A percentile compares a stretch with the other conserved stretches of the same genome.
Evolutionary conservation across 2,329 filamentous ascomycete species (phyloP).

Genomic region (Cladobotryum mycophilum): DNA sequence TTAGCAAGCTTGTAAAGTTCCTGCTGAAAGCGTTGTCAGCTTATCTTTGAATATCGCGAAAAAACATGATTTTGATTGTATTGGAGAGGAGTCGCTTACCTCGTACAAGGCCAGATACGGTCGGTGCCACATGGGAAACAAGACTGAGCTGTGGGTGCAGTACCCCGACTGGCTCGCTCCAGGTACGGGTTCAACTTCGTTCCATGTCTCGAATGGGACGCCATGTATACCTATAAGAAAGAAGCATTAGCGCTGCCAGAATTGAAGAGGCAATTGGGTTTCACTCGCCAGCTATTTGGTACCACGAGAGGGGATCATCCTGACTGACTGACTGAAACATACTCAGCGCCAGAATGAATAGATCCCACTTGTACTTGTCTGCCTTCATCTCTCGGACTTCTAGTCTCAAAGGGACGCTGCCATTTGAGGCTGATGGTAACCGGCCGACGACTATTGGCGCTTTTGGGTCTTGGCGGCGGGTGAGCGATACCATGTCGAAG

Average conservation of each 20-base stretch:
- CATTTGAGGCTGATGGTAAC: slow-evolving; percentile 33
- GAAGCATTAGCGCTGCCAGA: not conserved
- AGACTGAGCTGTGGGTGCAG: slow-evolving; percentile 67
- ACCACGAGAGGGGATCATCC: slow-evolving; percentile 61
- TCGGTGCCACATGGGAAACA: slow-evolving; percentile 80
- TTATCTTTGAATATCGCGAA: too few relatives aligned
- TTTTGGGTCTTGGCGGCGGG: slow-evolving; percentile 34
- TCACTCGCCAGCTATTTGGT: slow-evolving; percentile 64
- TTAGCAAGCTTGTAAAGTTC: slow-evolving; percentile 31
- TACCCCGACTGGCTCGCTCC: slow-evolving; percentile 59
- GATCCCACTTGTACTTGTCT: slow-evolving; percentile 62
- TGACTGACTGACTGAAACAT: slow-evolving; percentile 65
- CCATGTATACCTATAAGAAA: slow-evolving; percentile 65
- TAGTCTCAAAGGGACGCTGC: slow-evolving; percentile 43
- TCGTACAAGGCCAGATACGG: slow-evolving; percentile 64
- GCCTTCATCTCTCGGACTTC: slow-evolving; percentile 63
- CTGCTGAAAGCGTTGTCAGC: slow-evolving; percentile 26
- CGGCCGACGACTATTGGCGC: slow-evolving; percentile 37
- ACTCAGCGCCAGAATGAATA: slow-evolving; percentile 69
- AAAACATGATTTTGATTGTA: too few relatives aligned
- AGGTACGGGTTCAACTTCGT: slow-evolving; percentile 41
- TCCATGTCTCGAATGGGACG: slow-evolving; percentile 56
- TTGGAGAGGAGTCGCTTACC: slow-evolving; percentile 26
- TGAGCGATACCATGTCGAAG: slow-evolving; percentile 33
- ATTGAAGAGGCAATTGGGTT: not conserved